phyloP scores from a whole-genome alignment of 768 basidiomycete genomes.

The Cystobasidium ongulense region DNA sequence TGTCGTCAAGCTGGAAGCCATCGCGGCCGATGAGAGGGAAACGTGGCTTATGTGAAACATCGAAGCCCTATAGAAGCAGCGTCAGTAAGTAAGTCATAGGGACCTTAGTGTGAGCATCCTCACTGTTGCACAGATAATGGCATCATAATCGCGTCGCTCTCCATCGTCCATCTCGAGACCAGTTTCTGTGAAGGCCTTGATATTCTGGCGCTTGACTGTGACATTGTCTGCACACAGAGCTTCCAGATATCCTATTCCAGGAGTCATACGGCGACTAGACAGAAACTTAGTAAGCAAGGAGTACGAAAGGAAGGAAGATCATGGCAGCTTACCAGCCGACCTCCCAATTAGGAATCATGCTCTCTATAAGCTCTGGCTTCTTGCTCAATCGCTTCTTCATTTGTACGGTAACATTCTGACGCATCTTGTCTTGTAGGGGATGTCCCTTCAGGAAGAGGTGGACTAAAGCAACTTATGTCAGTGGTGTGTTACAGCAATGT shows the following conservation, averaged over 20 bases:
- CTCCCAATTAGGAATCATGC: slow-evolving; percentile 28
- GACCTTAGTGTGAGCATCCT: neutral
- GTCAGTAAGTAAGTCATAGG: neutral
- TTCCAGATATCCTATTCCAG: slow-evolving; percentile 26
- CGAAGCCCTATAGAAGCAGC: slow-evolving; percentile 23
- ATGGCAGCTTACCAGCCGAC: slow-evolving; percentile 11
- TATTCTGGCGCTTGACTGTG: neutral
- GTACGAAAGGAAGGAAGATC: neutral
- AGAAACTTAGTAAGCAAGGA: neutral
- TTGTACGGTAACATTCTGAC: neutral
- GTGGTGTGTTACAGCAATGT: neutral
- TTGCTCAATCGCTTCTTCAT: slow-evolving; percentile 17
- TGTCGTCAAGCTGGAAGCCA: slow-evolving; percentile 8
- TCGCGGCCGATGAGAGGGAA: slow-evolving; percentile 31
- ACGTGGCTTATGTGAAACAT: slow-evolving; percentile 20
- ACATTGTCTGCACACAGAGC: slow-evolving; percentile 30
- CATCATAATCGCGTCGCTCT: slow-evolving; percentile 15
- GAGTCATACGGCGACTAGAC: slow-evolving; percentile 20
- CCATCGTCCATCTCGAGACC: slow-evolving; percentile 19
- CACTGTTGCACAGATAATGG: slow-evolving; percentile 29
- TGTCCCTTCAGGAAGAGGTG: slow-evolving; percentile 15
- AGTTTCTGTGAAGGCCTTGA: slow-evolving; percentile 19
- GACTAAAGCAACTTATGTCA: neutral
- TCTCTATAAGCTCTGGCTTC: slow-evolving; percentile 6
- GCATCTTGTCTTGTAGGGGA: neutral